Base-by-base conservation (phyloP, 352 stramenopile species). In the Globisporangium takayamanum region DNA sequence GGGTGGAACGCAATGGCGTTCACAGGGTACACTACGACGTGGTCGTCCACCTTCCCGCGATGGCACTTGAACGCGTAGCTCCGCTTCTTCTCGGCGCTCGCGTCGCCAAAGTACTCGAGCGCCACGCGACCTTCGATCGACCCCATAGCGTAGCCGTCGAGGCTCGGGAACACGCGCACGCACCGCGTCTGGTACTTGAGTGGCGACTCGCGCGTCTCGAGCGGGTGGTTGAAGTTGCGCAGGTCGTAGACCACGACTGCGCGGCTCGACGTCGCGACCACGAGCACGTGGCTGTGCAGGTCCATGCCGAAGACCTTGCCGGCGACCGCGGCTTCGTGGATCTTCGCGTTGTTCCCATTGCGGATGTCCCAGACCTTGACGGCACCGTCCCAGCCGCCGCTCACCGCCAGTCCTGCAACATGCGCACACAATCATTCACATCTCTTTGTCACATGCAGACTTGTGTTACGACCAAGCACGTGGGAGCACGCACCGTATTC, bases 51-150 rank as follows among this genome's bases (percentile, higher is more conserved):
- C 62, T 93, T 92, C 59, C 92, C 87, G 39, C 97, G 86, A 73
- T 99, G 97, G 69, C 96, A 99, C 69, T 99, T 99, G 80, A 99
- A 99, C 39, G 96, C 94, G 72, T 98, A 99, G 63, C 93, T 97
- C 51, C 70, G 72, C 63, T 83, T 84, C 52, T 75, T 76, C 50
- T 68, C 55, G 55, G 26, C 55, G 8, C 50, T 60, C 28, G 68
- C 67, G 41, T 93, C 83, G 26, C 87, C 72, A 57, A 98, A 80
- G 73, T 98, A 99, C 72, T 99, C 95, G 52, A 99, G 92, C 15
- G 92, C 95, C 15, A 99, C 96, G 33, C 96, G 81, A 10, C 97
- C 97, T 71, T 99, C 97, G 60, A 99, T 97, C 50, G 91, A 98
- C 15, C 88, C 92, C 22, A 99, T 67, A 1, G 94, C 96, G 63